phyloP scores from a whole-genome alignment of 805 yeast genomes.

The Yueomyces sinensis region DNA sequence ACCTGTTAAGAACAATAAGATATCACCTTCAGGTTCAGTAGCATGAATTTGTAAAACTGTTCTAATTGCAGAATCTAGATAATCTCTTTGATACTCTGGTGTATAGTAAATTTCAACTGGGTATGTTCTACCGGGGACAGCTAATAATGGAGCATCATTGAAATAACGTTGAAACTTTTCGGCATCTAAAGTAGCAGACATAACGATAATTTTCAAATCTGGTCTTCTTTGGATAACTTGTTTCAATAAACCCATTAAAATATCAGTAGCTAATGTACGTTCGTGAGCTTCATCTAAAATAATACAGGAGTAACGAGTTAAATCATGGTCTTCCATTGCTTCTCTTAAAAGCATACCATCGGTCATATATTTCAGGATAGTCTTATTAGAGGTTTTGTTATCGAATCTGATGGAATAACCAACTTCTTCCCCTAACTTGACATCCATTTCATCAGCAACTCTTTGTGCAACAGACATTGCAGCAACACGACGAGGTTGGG shows the following conservation, averaged over 20 bases:
- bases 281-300: constrained; percentile 97
- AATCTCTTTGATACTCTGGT: constrained; percentile 91
- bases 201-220: constrained; percentile 81
- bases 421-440: constrained; percentile 80
- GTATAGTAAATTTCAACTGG: constrained; percentile 97
- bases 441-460: constrained; percentile 97
- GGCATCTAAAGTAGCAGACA: constrained; percentile 98
- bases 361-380: constrained; percentile 89
- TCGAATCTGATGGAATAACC: constrained; percentile 94
- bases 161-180: constrained; percentile 88
- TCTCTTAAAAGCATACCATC: constrained; percentile 97
- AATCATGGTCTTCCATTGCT: constrained; percentile 90
- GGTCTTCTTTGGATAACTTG: constrained; percentile 69
- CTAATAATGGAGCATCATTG: constrained; percentile 81
- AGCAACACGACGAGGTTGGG: constrained; percentile 95
- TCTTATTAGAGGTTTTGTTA: constrained; percentile 66
- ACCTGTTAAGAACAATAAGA: constrained; percentile 79
- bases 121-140: constrained; percentile 96
- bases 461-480: constrained; percentile 98
- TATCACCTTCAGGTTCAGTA: constrained; percentile 88
- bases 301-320: constrained; percentile 72
- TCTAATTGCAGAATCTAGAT: constrained; percentile 86
- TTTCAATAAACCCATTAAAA: constrained; percentile 86
- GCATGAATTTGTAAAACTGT: constrained; percentile 96
- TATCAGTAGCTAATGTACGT: constrained; percentile 92